Evolutionary conservation across 306 rosid species (phyloP).

Genomic region (Canavalia ensiformis): DNA sequence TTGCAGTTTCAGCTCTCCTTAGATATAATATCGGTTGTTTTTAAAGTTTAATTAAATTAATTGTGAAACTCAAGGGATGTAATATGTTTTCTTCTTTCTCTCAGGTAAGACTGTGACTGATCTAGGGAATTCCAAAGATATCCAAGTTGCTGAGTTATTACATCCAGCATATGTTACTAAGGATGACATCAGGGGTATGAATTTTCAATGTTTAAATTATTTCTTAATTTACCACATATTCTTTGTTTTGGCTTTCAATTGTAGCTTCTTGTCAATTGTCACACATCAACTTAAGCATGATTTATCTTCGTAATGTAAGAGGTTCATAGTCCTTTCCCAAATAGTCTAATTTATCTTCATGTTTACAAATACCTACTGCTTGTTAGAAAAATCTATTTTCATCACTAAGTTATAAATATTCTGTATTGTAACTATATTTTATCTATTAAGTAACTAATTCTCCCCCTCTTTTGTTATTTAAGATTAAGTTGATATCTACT

Average conservation of each 20-base stretch:
- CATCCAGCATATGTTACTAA: constrained; percentile 70
- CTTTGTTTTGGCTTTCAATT: not conserved
- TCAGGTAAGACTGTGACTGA: constrained; percentile 72
- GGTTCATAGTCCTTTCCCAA: not conserved
- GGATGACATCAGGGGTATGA: constrained; percentile 69
- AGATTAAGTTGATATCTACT: not conserved
- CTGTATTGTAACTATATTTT: not conserved
- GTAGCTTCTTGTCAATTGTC: not conserved
- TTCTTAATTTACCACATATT: constrained; percentile 21
- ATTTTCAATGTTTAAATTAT: constrained; percentile 32
- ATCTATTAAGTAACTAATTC: too few species aligned
- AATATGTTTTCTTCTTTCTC: not conserved
- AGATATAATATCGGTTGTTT: not conserved
- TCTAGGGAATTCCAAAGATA: constrained; percentile 50
- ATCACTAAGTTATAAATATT: not conserved
- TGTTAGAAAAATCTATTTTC: not conserved
- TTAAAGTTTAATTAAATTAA: not conserved
- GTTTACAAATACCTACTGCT: not conserved
- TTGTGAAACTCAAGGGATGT: not conserved
- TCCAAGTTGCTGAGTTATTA: constrained; percentile 64
- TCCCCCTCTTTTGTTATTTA: too few species aligned
- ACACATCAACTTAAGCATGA: not conserved
- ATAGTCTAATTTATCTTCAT: not conserved
- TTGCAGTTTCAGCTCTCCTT: constrained; percentile 8
- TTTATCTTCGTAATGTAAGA: not conserved